phyloP scores from a whole-genome alignment of 2,329 filamentous ascomycete genomes.

The Myriosclerotinia curreyana region DNA sequence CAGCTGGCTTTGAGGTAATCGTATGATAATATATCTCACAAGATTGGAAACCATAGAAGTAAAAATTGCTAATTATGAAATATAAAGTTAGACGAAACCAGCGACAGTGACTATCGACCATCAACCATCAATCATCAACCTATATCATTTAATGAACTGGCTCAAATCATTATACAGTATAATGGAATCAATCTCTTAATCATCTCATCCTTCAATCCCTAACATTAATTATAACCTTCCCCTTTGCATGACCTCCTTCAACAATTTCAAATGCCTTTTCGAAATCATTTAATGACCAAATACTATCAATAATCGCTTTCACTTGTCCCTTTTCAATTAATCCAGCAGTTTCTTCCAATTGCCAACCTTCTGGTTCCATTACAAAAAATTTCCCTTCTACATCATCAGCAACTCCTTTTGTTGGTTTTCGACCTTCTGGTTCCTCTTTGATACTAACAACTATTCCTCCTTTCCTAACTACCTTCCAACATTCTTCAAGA shows the following conservation, averaged over 20 bases:
- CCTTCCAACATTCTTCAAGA: not conserved
- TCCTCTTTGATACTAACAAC: conserved; percentile 13
- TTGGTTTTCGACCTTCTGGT: not conserved
- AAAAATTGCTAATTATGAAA: too few relatives aligned
- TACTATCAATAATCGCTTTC: conserved; percentile 5
- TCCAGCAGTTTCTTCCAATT: conserved; percentile 3
- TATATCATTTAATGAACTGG: too few relatives aligned
- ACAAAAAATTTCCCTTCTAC: conserved; percentile 11
- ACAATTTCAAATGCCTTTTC: conserved; percentile 15
- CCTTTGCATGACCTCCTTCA: conserved; percentile 13
- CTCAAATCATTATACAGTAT: too few relatives aligned
- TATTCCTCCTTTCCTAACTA: not conserved
- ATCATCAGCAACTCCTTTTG: not conserved
- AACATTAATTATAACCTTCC: conserved; percentile 15
- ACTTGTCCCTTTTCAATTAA: conserved; percentile 1
- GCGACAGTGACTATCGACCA: too few relatives aligned
- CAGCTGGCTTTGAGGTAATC: not conserved
- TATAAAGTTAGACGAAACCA: too few relatives aligned
- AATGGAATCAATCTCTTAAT: not conserved
- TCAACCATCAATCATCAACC: too few relatives aligned
- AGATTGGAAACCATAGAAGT: too few relatives aligned
- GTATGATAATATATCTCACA: too few relatives aligned
- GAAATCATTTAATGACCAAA: conserved; percentile 10
- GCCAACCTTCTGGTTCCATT: conserved; percentile 5
- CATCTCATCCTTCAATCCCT: not conserved